Evolutionary conservation across 2,329 filamentous ascomycete genomes (phyloP), one percentile per base, ranked within the genome.

Genomic region (Rutstroemia sp.): DNA sequence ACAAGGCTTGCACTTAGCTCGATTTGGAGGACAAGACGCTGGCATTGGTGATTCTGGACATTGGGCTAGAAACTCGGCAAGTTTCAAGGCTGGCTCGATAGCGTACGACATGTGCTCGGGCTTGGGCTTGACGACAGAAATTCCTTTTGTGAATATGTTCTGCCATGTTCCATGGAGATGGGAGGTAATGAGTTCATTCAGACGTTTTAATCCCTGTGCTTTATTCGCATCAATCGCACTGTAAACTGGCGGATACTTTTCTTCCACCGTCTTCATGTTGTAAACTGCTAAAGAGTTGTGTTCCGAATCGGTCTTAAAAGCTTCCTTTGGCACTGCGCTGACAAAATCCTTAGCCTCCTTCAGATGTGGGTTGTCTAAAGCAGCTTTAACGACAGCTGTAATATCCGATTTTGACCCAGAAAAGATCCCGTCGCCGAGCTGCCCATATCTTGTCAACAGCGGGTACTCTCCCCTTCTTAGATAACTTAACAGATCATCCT

Each of bases 111-210:
- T 92, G 69, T 91, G 84, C 52, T 87, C 75, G 1, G 88, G 81
- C 19, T 88, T 78, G 0, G 92, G 91, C 69, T 95, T 92, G 45
- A 95, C 75, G 3, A 96, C 83, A 5, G 85, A 81, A 57, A 97
- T 86, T 30, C 94, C 92, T 41, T 80, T 78, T 1, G 81, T 75
- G 71, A 94, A 95, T 21, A 78, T 78, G 64, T 86, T 88, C 67
- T 95, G 90, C 82, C 94, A 97, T 10, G 85, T 87, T 54, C 80
- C 79, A 69, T 96, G 92, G 4, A 97, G 78, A 70, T 97, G 94
- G 2, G 86, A 80, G 66, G 88, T 92, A 69, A 96, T 88, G 58
- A 97, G 79, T 47, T 81, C 75, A 58, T 87, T 86, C 37, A 97
- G 80, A 51, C 79, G 76, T 54, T 74, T 72, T 23, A 92, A 75